Base-by-base conservation (phyloP, 345 rosid species). In the Firmiana major region DNA sequence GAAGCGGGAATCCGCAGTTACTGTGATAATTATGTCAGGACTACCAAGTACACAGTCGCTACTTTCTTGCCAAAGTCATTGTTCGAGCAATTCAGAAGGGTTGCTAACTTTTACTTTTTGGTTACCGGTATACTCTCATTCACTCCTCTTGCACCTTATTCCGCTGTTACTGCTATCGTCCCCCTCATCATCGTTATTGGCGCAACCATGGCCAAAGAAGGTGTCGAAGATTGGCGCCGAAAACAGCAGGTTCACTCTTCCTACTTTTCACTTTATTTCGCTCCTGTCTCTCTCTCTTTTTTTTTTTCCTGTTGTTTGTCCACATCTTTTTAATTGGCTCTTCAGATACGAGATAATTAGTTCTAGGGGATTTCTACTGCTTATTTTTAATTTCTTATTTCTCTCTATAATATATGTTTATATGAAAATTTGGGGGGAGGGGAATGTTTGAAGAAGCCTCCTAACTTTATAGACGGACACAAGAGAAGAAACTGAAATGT, bases 31-130 rank as follows among this genome's bases (percentile, higher is more conserved):
- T 92, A 91, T 69, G 91, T 93, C 75, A 87, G 91, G 57, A 90
- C 94, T 70, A 93, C 99, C 0, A 96, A 96, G 84, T 96, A 96
- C 72, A 92, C 93, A 0, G 78, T 83, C 0, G 88, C 93, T 36
- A 87, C 99, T 0, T 96, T 96, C 82, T 63, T 96, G 16, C 98
- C 98, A 1, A 96, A 89, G 79, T 88, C 98, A 0, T 70, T 96
- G 74, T 96, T 92, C 53, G 98, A 96, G 87, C 99, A 96, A 79
- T 96, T 96, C 85, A 88, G 98, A 85, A 86, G 99, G 69, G 98
- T 90, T 13, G 99, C 99, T 42, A 96, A 96, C 75, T 70, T 92
- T 69, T 96, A 91, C 81, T 96, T 96, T 86, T 92, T 96, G 70
- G 57, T 93, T 38, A 89, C 93, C 80, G 97, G 92, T 19, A 74